These are phyloP conservation scores for Naumovozyma baii DNA, from an alignment of 805 yeast genomes.

Conservation along the genomic window DNA sequence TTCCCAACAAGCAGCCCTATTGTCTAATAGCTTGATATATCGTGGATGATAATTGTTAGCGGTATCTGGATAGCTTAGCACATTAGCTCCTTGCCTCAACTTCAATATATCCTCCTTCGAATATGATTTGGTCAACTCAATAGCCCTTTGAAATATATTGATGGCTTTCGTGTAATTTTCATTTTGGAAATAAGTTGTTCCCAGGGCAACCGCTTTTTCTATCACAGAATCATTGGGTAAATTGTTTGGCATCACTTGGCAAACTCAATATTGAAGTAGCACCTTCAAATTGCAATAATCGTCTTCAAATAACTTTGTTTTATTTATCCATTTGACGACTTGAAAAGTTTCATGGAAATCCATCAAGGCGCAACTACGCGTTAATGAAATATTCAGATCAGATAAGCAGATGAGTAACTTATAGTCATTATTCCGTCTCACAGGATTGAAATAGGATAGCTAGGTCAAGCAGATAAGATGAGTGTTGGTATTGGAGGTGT, in stretches of 20 bases:
- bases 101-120: constrained; percentile 11
- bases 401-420: no score
- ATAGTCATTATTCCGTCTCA: no score
- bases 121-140: constrained; percentile 19
- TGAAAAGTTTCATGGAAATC: no score
- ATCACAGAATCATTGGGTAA: constrained; percentile 12
- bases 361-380: no score
- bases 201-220: constrained; percentile 23
- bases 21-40: constrained; percentile 20
- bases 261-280: no score
- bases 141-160: constrained; percentile 21
- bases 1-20: constrained; percentile 23
- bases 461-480: constrained; percentile 2
- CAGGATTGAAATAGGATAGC: no score
- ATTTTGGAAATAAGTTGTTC: constrained; percentile 18
- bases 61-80: neutral
- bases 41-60: constrained; percentile 18
- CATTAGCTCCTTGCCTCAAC: constrained; percentile 5
- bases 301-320: no score
- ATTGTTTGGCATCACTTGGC: neutral
- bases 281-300: no score
- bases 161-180: constrained; percentile 20
- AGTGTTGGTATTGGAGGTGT: constrained; percentile 5
- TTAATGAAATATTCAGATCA: neutral
- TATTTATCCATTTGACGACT: no score